A percentile compares a stretch with the other conserved stretches of the same genome.
Evolutionary conservation across 345 rosid species (phyloP).

Genomic region (Eucalyptus virginea): DNA sequence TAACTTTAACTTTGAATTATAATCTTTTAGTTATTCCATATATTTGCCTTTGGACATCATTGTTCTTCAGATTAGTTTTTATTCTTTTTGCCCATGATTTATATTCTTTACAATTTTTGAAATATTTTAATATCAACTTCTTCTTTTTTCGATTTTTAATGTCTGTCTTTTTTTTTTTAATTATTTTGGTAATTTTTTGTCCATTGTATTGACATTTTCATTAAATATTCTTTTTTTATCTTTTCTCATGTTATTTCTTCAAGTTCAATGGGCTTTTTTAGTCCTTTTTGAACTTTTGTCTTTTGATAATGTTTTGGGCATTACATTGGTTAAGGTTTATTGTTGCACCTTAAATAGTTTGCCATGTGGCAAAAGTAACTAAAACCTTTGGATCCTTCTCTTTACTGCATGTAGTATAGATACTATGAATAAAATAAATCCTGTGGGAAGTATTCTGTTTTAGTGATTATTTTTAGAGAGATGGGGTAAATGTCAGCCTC

Average conservation of each 20-base stretch:
- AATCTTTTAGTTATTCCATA: neutral
- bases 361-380: neutral
- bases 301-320: neutral
- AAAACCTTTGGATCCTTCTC: neutral
- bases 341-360: neutral
- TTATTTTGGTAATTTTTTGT: neutral
- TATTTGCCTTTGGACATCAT: neutral
- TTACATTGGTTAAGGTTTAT: neutral
- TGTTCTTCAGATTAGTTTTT: neutral
- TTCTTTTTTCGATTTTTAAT: neutral
- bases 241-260: neutral
- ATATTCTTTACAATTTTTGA: neutral
- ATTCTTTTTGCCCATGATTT: neutral
- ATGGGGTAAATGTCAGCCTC: neutral
- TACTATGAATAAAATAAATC: neutral
- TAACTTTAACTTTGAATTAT: neutral
- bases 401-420: neutral
- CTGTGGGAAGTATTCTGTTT: neutral
- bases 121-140: too few species aligned
- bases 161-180: neutral
- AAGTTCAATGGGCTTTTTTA: neutral
- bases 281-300: neutral
- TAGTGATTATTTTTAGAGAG: neutral
- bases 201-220: neutral
- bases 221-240: neutral